Percentiles rank a stretch among this genome's conserved stretches.
Conservation (phyloP, 345 rosid genomes). For the Arabis alpina region DNA sequence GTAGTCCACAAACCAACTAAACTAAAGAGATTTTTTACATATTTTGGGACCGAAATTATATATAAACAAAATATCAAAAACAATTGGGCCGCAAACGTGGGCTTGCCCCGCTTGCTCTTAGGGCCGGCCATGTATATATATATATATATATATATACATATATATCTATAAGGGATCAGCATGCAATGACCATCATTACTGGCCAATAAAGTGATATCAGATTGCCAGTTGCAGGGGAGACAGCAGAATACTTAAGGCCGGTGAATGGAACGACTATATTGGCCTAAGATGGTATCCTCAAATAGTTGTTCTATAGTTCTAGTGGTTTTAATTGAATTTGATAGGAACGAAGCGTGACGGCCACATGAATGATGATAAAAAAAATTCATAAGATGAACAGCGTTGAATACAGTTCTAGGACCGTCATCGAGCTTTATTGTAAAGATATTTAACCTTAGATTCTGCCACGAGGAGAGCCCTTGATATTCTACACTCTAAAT, state of each 20-base stretch:
- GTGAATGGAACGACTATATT: constrained; percentile 52
- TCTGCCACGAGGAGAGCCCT: constrained; percentile 33
- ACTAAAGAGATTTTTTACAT: too few relatives aligned
- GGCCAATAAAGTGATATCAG: constrained; percentile 45
- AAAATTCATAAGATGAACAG: neutral
- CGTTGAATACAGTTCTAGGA: constrained; percentile 22
- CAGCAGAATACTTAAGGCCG: constrained; percentile 44
- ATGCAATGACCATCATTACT: constrained; percentile 47
- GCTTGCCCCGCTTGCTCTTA: too few relatives aligned
- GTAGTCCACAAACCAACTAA: too few relatives aligned
- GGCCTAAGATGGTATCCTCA: constrained; percentile 14
- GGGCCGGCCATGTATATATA: too few relatives aligned
- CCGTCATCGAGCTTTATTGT: constrained; percentile 31
- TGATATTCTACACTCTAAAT: constrained; percentile 12
- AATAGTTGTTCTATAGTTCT: neutral
- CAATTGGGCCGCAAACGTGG: too few relatives aligned
- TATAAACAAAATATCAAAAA: too few relatives aligned
- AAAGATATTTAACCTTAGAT: constrained; percentile 9
- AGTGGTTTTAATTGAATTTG: constrained; percentile 17
- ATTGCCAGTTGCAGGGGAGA: constrained; percentile 45
- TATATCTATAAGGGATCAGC: constrained; percentile 45
- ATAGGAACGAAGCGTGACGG: neutral
- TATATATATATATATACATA: constrained; percentile 25
- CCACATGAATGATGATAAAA: constrained; percentile 6
- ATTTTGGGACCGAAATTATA: too few relatives aligned